These are phyloP conservation scores for Fistulinella prunicolor DNA, from an alignment of 768 basidiomycete genomes.

Conservation along the genomic window DNA sequence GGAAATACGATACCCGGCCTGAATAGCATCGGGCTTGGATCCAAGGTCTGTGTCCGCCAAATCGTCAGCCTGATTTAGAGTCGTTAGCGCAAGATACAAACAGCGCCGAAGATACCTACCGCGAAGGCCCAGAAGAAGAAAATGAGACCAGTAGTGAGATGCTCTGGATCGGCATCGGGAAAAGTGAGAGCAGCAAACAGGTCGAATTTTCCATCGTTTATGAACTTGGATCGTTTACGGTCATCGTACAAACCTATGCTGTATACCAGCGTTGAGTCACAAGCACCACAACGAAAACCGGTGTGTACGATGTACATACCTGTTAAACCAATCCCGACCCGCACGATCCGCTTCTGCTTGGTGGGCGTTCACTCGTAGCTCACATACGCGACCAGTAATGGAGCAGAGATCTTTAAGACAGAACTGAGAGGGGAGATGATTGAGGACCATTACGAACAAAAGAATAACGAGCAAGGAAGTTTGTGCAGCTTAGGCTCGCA, in stretches of 20 bases:
- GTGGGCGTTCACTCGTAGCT: conserved; percentile 32
- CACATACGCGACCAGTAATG: conserved; percentile 36
- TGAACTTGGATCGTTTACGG: conserved; percentile 32
- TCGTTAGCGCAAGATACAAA: conserved; percentile 3
- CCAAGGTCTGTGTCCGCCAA: conserved; percentile 36
- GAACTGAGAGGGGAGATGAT: conserved; percentile 36
- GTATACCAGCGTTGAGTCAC: background rate
- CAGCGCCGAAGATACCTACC: conserved; percentile 16
- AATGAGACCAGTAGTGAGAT: conserved; percentile 35
- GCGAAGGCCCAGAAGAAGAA: conserved; percentile 41
- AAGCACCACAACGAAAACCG: too few relatives aligned
- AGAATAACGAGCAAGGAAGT: conserved; percentile 13
- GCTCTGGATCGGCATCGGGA: conserved; percentile 35
- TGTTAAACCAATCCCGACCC: conserved; percentile 35
- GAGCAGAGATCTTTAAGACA: conserved; percentile 34
- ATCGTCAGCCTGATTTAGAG: conserved; percentile 31
- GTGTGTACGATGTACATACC: conserved; percentile 16
- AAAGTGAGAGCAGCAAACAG: conserved; percentile 38
- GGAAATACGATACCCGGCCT: conserved; percentile 34
- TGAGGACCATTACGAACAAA: conserved; percentile 28
- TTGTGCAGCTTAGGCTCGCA: conserved; percentile 28
- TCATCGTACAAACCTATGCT: conserved; percentile 36
- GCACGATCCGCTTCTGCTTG: conserved; percentile 34
- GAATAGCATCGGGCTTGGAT: conserved; percentile 34
- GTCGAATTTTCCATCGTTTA: conserved; percentile 39